These are phyloP conservation scores for Recurvomyces mirabilis DNA, from an alignment of 495 filamentous ascomycete genomes.

Conservation along the genomic window DNA sequence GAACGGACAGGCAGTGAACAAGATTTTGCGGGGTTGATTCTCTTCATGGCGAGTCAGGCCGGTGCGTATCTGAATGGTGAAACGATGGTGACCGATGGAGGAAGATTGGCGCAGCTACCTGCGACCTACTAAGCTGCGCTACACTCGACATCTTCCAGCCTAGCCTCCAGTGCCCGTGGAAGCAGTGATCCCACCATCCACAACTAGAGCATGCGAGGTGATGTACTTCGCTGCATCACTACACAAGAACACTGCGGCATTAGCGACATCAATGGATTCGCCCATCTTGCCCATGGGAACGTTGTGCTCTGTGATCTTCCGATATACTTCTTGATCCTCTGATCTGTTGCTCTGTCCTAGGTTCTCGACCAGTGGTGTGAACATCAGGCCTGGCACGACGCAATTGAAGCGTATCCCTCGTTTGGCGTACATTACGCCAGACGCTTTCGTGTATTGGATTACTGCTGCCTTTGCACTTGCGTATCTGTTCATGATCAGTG, in stretches of 20 bases:
- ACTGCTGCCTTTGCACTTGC: constrained; percentile 6
- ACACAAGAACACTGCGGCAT: constrained; percentile 40
- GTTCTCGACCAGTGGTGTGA: constrained; percentile 37
- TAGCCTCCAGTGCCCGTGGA: constrained; percentile 9
- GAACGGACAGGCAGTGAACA: constrained; percentile 27
- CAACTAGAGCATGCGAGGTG: constrained; percentile 42
- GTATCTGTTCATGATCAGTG: too few relatives aligned
- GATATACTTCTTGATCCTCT: constrained; percentile 14
- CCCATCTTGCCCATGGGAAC: constrained; percentile 37
- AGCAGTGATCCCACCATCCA: constrained; percentile 38
- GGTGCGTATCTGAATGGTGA: constrained; percentile 33
- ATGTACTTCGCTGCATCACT: constrained; percentile 41
- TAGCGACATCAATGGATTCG: constrained; percentile 42
- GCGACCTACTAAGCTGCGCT: constrained; percentile 25
- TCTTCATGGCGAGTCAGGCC: constrained; percentile 28
- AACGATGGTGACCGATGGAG: constrained; percentile 30
- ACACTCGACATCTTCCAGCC: neutral
- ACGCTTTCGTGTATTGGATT: constrained; percentile 3
- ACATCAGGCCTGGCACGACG: constrained; percentile 42
- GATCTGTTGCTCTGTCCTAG: constrained; percentile 33
- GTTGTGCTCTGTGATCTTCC: constrained; percentile 17
- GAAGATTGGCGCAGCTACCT: constrained; percentile 24
- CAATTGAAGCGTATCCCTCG: constrained; percentile 38
- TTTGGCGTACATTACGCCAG: constrained; percentile 16
- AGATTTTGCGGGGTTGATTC: constrained; percentile 30